Evolutionary conservation across 164 flowering plant genomes (phyloP).

Genomic region (Stephania yunnanensis): DNA sequence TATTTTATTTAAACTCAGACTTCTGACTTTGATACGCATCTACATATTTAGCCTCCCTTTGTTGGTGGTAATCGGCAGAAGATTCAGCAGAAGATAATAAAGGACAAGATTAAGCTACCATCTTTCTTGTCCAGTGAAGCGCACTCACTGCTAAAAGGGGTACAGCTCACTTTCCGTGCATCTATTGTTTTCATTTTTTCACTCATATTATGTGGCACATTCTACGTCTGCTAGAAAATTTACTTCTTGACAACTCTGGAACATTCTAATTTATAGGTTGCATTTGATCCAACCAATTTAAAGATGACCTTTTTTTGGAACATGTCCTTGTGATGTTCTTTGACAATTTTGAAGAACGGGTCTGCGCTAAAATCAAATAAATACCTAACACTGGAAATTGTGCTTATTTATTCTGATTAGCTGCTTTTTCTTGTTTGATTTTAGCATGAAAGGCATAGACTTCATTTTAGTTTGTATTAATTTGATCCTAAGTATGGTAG

Average conservation of each 20-base stretch:
- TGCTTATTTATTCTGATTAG: not conserved
- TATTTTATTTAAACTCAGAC: not conserved
- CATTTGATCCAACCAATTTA: not conserved
- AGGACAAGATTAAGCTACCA: constrained; percentile 85
- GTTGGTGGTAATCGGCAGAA: constrained; percentile 62
- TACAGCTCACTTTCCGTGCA: constrained; percentile 18
- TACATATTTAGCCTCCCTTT: constrained; percentile 68
- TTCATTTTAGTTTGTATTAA: not conserved
- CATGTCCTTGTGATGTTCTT: not conserved
- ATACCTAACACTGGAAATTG: not conserved
- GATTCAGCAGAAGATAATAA: constrained; percentile 79
- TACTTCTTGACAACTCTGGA: not conserved
- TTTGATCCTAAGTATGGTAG: not conserved
- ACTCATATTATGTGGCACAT: not conserved
- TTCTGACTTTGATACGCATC: not conserved
- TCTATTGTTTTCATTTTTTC: not conserved
- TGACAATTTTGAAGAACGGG: not conserved
- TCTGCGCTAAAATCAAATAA: not conserved
- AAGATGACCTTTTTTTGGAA: not conserved
- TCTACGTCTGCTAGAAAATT: not conserved
- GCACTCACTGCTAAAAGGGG: constrained; percentile 84
- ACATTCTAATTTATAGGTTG: not conserved
- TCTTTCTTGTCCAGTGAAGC: constrained; percentile 76
- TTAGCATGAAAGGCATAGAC: not conserved
- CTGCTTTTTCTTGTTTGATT: too few relatives aligned